Evolutionary conservation across 2,329 filamentous ascomycete genomes (phyloP), one percentile per base, ranked within the genome.

Genomic region (Thielaviopsis ethacetica): DNA sequence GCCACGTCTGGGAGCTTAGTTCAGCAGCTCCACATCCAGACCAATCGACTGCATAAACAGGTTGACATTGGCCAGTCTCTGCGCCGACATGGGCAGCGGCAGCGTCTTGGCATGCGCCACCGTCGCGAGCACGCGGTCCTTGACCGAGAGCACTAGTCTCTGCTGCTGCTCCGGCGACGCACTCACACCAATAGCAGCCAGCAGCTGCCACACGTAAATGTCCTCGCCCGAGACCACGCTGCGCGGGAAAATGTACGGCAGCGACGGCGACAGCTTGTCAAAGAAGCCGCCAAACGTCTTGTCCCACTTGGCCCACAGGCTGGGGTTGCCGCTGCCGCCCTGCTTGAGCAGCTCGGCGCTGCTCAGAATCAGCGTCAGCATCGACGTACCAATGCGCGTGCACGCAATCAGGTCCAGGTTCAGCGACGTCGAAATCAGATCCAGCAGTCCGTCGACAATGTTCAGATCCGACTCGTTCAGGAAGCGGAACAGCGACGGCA

Each of bases 31-130:
- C 56, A 98, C 93, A 74, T 98, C 93, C 68, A 98, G 78, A n/a
- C 93, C 93, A 71, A 98, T 96, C 59, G 91, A 93, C 67, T 90
- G 86, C 91, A 98, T 96, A 71, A 98, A 98, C 59, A 98, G 75
- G 69, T 98, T 98, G 65, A 98, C 93, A 68, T 95, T 95, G 61
- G 86, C 85, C 60, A 95, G 76, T 61, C 91, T 84, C 68, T 88
- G 84, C 62, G 83, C 83, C 13, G 87, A 84, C 83, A 97, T 88
- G 60, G 93, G 86, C 17, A 84, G 79, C 19, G 93, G 91, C 38
- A 98, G 76, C 1, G 88, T 91, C 77, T 95, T 96, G 66, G 88
- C 86, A 57, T 95, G 82, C 30, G 80, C 76, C 12, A 98, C 89
- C 0, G 93, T 97, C 68, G 95, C 91, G 81, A 97, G 94, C 61